Evolutionary conservation across 1,284 basidiomycete species (phyloP), one percentile per base, ranked within the genome.

Genomic region (Ceratobasidium papillatum): DNA sequence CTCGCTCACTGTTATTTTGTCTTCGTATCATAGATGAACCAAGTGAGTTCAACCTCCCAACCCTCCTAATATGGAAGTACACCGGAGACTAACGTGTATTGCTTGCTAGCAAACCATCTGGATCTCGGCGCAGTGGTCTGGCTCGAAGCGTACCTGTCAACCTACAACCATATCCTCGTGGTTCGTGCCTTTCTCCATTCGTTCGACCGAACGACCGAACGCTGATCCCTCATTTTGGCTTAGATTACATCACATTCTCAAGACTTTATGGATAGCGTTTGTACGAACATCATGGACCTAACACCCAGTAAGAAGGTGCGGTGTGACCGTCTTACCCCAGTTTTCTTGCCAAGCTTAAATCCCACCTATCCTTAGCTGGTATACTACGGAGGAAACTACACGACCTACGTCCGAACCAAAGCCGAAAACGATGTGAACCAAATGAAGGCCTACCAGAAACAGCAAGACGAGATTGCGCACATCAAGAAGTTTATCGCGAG

Each of bases 401-500:
- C 94, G 66, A 96, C 94, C 51, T 99, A 97, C 84, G 96, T 99
- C 79, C 91, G 95, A 81, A 99, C 97, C 77, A 98, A 94, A 88
- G 82, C 86, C 80, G 97, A 99, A 88, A 99, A 99, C 87, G 97
- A 99, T 86, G 91, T 95, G 80, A 99, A 99, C 85, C 96, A 98
- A 86, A 89, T 98, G 95, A 99, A 99, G 89, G 97, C 97, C 54
- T 99, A 99, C 85, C 81, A 91, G 80, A 99, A 99, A 85, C 97
- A 99, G 82, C 97, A 99, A 84, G 97, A 99, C 74, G 97, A 99
- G 84, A 99, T 99, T 79, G 90, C 90, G 22, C 97, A 99, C 84
- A 99, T 98, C 84, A 98, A 98, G 85, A 97, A 94, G 91, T 95
- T 98, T 88, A 99, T 99, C 79, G 95, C 97, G 17, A 96, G 94